Base-by-base conservation (phyloP, 2,329 filamentous ascomycete species). In the Diplocarpon rosae region DNA sequence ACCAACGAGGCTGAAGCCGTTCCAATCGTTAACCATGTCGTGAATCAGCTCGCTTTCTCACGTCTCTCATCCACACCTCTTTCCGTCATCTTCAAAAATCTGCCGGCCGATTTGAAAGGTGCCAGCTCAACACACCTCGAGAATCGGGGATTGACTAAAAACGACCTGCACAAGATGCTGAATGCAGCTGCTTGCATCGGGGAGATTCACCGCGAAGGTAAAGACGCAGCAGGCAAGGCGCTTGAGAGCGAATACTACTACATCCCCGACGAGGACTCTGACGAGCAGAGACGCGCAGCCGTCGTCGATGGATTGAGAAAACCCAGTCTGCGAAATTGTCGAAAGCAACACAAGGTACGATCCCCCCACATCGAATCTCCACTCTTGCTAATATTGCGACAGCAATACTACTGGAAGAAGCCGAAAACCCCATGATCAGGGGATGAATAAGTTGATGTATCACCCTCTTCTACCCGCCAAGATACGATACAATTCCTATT, bases 181-280 rank as follows among this genome's bases (percentile, higher is more conserved):
- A 83, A 88, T 60, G 69, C 70, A 17, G 84, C 85, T 5, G 65
- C 75, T 8, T 95, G 87, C 60, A 80, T 96, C 51, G 92, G 92
- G 37, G 83, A 92, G 63, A 95, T 98, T 56, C 73, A 75, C 41
- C 82, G 92, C 32, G 82, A 90, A 62, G 92, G 92, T 60, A 98
- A 96, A 65, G 92, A 98, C 61, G 92, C 92, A 5, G 90, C 92
- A 0, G 92, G 92, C 54, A 92, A 95, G 68, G 69, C 82, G 6
- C 75, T 98, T 1, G 90, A 98, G 70, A 93, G 85, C 69, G 89
- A 98, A 64, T 96, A 93, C 63, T 96, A 96, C 66, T 98, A 98
- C 60, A 72, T 95, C 7, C 85, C 89, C 0, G 90, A 96, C 63
- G 73, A 79, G 58, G 92, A 98, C 61, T 70, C 73, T 2, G 88